phyloP scores from a whole-genome alignment of 2,329 filamentous ascomycete species.

The Metarhizium sp. region DNA sequence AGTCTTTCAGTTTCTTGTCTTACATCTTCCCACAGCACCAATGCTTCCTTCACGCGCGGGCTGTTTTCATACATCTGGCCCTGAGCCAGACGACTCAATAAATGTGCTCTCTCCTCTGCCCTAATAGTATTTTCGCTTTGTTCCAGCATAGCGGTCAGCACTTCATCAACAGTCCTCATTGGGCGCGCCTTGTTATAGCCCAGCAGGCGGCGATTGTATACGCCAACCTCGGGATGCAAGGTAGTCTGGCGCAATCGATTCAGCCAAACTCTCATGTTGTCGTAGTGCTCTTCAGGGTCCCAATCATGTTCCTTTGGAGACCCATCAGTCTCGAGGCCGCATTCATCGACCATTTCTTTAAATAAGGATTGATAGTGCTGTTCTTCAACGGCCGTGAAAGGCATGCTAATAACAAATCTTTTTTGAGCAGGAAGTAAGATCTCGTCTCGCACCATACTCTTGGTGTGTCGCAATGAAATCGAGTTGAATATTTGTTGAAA shows the following conservation, averaged over 20 bases:
- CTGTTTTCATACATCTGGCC: slow-evolving; percentile 77
- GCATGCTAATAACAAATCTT: slow-evolving; percentile 77
- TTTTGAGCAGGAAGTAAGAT: slow-evolving; percentile 73
- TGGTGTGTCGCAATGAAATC: slow-evolving; percentile 78
- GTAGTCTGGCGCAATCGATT: slow-evolving; percentile 71
- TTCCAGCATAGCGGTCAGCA: slow-evolving; percentile 86
- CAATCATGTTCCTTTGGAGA: slow-evolving; percentile 52
- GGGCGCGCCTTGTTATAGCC: slow-evolving; percentile 55
- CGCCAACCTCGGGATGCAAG: slow-evolving; percentile 74
- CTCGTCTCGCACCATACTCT: slow-evolving; percentile 69
- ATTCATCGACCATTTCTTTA: slow-evolving; percentile 62
- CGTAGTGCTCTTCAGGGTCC: slow-evolving; percentile 53
- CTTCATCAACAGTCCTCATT: slow-evolving; percentile 74
- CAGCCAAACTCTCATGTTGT: slow-evolving; percentile 73
- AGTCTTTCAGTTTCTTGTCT: slow-evolving; percentile 38
- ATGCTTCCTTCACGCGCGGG: slow-evolving; percentile 54
- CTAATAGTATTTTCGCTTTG: slow-evolving; percentile 62
- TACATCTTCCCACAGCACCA: slow-evolving; percentile 58
- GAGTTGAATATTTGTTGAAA: slow-evolving; percentile 62
- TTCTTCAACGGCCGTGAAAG: slow-evolving; percentile 84
- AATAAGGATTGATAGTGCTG: slow-evolving; percentile 77
- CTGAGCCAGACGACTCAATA: slow-evolving; percentile 54
- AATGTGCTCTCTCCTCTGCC: slow-evolving; percentile 56
- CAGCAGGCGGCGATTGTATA: slow-evolving; percentile 52
- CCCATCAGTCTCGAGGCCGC: slow-evolving; percentile 56